A percentile compares a stretch with the other conserved stretches of the same genome.
phyloP scores from a whole-genome alignment of 2,329 filamentous ascomycete genomes.

The Diaporthe ilicicola region DNA sequence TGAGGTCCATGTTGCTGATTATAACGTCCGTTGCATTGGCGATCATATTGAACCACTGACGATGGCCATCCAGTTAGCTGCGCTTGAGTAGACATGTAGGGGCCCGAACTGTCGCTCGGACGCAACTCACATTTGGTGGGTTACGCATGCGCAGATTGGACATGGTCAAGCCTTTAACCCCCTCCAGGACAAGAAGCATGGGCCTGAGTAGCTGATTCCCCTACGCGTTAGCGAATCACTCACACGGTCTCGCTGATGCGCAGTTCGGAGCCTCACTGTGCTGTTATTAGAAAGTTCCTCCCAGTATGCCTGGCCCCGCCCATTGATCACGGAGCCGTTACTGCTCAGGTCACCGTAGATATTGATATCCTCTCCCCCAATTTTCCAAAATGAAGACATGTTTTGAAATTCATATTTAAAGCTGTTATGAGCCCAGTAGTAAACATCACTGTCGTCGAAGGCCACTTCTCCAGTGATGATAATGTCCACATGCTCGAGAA shows the following conservation, averaged over 20 bases:
- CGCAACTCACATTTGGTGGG: conserved; percentile 58
- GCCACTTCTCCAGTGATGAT: conserved; percentile 47
- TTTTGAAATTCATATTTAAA: conserved; percentile 66
- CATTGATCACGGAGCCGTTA: conserved; percentile 56
- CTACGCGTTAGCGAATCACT: not conserved
- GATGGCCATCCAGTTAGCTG: not conserved
- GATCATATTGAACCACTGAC: conserved; percentile 60
- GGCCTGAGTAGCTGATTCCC: conserved; percentile 51
- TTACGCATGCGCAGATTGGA: conserved; percentile 61
- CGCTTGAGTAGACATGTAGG: not conserved
- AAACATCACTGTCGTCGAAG: conserved; percentile 62
- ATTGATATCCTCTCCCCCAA: conserved; percentile 66
- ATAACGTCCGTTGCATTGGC: conserved; percentile 62
- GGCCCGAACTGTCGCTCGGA: accelerated
- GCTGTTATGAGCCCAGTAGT: conserved; percentile 61
- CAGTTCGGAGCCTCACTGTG: conserved; percentile 45
- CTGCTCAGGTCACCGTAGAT: conserved; percentile 56
- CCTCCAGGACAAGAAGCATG: conserved; percentile 61
- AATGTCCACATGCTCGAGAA: conserved; percentile 63
- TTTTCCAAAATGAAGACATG: conserved; percentile 65
- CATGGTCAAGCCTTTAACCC: conserved; percentile 58
- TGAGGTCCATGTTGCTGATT: conserved; percentile 60
- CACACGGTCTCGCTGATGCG: accelerated
- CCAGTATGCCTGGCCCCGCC: conserved; percentile 66
- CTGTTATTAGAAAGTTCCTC: conserved; percentile 59